Evolutionary conservation across 208 protist genomes (phyloP).

Genomic region (Crithidia mellificae): DNA sequence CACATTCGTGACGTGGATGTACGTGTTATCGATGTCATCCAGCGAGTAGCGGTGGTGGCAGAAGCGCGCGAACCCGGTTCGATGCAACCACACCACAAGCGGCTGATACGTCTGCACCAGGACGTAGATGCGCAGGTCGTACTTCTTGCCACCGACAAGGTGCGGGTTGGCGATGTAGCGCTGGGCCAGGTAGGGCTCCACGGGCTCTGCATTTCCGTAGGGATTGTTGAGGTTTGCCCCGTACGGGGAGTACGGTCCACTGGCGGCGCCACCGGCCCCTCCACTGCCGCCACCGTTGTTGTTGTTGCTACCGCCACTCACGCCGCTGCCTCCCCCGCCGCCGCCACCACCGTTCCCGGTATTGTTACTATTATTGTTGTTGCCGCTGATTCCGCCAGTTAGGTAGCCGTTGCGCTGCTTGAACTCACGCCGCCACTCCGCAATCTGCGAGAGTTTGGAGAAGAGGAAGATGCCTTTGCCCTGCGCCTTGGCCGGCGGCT

Average conservation of each 20-base stretch:
- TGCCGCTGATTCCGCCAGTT: constrained; percentile 12
- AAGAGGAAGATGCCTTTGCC: constrained; percentile 98
- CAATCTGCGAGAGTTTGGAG: constrained; percentile 94
- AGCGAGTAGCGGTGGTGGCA: constrained; percentile 91
- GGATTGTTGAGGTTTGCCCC: not conserved
- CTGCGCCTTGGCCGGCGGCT: constrained; percentile 95
- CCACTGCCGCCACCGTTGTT: not conserved
- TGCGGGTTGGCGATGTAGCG: constrained; percentile 92
- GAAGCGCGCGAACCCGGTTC: constrained; percentile 92
- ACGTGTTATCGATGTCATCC: constrained; percentile 91
- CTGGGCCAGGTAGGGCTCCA: constrained; percentile 88
- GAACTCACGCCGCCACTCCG: constrained; percentile 92
- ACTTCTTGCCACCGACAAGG: constrained; percentile 93
- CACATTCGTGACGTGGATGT: constrained; percentile 97
- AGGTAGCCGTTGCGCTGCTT: constrained; percentile 63
- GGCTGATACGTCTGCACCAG: constrained; percentile 87
- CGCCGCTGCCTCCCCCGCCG: constrained; percentile 6
- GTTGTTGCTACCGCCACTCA: not conserved
- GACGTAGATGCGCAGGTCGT: constrained; percentile 94
- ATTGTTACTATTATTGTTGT: not conserved
- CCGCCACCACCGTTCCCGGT: constrained; percentile 7
- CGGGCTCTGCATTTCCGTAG: constrained; percentile 51
- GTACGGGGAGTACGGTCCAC: constrained; percentile 3
- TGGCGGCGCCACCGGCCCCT: constrained; percentile 1
- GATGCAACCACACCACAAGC: constrained; percentile 89